Conservation (phyloP, 805 yeast species). For the Lipomyces starkeyi region DNA sequence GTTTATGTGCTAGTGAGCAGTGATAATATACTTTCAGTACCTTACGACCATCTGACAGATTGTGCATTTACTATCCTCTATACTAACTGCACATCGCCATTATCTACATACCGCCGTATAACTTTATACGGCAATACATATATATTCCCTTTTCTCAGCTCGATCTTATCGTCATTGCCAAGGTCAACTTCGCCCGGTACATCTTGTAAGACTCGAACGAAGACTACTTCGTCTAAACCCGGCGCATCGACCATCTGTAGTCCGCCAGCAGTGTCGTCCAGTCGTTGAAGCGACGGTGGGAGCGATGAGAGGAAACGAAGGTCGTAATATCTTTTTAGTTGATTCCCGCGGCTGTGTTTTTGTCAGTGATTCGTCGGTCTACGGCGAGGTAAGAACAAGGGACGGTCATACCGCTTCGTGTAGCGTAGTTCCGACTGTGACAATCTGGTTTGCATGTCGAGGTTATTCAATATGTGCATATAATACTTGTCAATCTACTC, state of each 20-base stretch:
- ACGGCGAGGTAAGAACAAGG: constrained; percentile 14
- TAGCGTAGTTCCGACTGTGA: constrained; percentile 68
- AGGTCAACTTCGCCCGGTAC: constrained; percentile 51
- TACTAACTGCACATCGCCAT: constrained; percentile 42
- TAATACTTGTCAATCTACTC: constrained; percentile 70
- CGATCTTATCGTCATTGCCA: constrained; percentile 59
- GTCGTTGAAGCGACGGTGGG: constrained; percentile 70
- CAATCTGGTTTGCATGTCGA: constrained; percentile 50
- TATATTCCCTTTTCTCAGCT: constrained; percentile 65
- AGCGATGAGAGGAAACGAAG: constrained; percentile 67
- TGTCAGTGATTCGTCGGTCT: not conserved
- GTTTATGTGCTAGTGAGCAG: not conserved
- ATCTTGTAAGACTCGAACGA: constrained; percentile 59
- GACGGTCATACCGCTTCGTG: constrained; percentile 53
- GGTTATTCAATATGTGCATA: constrained; percentile 59
- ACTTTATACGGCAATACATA: constrained; percentile 75
- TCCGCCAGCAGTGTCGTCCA: constrained; percentile 76
- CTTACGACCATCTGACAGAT: not conserved
- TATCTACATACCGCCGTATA: constrained; percentile 50
- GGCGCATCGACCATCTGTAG: constrained; percentile 82
- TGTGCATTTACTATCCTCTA: constrained; percentile 8
- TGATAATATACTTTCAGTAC: not conserved
- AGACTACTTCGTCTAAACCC: constrained; percentile 76
- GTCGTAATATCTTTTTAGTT: constrained; percentile 62
- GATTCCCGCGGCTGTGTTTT: constrained; percentile 20